These are phyloP conservation scores for Pisolithus microcarpus DNA, from an alignment of 768 basidiomycete species.

Conservation along the genomic window DNA sequence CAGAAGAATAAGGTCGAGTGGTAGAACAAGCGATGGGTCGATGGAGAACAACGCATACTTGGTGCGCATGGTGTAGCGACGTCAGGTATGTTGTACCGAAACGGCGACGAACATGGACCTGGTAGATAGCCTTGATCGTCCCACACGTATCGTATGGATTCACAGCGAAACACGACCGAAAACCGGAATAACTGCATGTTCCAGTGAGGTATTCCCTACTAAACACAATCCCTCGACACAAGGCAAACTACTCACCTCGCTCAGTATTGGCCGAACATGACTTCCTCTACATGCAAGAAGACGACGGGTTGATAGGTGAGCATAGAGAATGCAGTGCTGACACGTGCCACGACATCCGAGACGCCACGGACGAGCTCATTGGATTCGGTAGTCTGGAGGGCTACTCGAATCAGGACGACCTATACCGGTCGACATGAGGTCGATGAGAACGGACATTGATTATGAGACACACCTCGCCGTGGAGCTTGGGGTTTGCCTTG, in stretches of 20 bases:
- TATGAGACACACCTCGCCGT: conserved; percentile 49
- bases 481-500: conserved; percentile 68
- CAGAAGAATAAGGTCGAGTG: conserved; percentile 41
- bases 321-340: conserved; percentile 78
- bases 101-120: conserved; percentile 16
- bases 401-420: conserved; percentile 82
- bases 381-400: conserved; percentile 71
- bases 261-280: conserved; percentile 86
- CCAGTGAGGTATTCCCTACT: conserved; percentile 60
- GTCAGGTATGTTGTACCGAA: not conserved
- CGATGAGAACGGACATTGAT: not conserved
- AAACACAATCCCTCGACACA: not conserved
- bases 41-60: conserved; percentile 42
- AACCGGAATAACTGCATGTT: conserved; percentile 74
- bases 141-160: conserved; percentile 82
- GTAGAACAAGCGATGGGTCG: conserved; percentile 29
- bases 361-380: conserved; percentile 71
- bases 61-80: conserved; percentile 28
- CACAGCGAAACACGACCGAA: conserved; percentile 77
- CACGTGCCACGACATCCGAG: conserved; percentile 62
- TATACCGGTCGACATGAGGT: conserved; percentile 14
- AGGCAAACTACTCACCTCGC: conserved; percentile 46
- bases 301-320: conserved; percentile 84
- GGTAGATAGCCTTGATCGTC: conserved; percentile 72
- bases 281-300: conserved; percentile 75